phyloP scores from a whole-genome alignment of 345 rosid genomes.

The Zanthoxylum bungeanum region DNA sequence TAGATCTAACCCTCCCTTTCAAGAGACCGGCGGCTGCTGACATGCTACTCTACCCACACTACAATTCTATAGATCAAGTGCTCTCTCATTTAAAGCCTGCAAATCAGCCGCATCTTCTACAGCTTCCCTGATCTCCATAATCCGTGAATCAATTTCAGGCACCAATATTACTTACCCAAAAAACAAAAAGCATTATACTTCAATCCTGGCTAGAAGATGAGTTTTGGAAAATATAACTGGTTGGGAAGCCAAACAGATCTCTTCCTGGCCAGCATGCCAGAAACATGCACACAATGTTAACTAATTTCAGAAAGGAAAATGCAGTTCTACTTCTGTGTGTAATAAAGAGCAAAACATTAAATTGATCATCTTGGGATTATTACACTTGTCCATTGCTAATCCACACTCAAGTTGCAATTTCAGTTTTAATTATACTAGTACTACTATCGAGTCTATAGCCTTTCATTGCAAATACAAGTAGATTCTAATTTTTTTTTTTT shows the following conservation, averaged over 20 bases:
- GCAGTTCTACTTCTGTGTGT: background rate
- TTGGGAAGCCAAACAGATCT: background rate
- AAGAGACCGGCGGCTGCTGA: too few relatives aligned
- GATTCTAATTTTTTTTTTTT: background rate
- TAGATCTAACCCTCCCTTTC: too few relatives aligned
- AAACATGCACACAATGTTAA: background rate
- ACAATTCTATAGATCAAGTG: constrained; percentile 8
- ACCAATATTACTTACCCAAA: background rate
- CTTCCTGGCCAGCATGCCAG: too few relatives aligned
- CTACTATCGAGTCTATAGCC: too few relatives aligned
- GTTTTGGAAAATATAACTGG: background rate
- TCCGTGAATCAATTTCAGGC: constrained; percentile 36
- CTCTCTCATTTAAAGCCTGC: constrained; percentile 39
- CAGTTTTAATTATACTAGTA: background rate
- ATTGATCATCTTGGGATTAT: too few relatives aligned
- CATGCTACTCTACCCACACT: too few relatives aligned
- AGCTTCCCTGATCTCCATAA: constrained; percentile 90
- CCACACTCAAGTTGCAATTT: constrained; percentile 16
- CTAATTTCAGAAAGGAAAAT: background rate
- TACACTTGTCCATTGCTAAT: too few relatives aligned
- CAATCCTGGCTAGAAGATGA: background rate
- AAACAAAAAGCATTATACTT: background rate
- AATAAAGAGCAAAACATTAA: constrained; percentile 35
- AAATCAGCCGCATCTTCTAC: constrained; percentile 75
- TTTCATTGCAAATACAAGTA: too few relatives aligned